Conservation (phyloP, 2,329 filamentous ascomycete species). For the Fonsecaea multimorphosa region DNA sequence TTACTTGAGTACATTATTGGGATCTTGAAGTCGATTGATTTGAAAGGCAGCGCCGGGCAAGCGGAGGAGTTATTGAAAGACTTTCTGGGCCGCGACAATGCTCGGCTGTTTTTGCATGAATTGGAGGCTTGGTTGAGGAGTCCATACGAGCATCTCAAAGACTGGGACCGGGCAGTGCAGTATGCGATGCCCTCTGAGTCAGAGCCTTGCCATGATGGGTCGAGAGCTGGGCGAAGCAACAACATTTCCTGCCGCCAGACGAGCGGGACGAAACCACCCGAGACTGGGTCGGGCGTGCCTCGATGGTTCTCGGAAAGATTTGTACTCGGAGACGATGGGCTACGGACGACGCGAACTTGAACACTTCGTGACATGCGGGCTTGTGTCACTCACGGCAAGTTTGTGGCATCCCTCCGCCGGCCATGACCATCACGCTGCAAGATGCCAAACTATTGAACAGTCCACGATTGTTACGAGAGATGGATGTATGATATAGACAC, state of each 20-base stretch:
- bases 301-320: slow-evolving; percentile 31
- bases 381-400: background rate
- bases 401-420: background rate
- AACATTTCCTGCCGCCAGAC: slow-evolving; percentile 7
- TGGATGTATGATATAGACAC: background rate
- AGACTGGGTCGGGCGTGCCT: slow-evolving; percentile 15
- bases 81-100: slow-evolving; percentile 76
- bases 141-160: slow-evolving; percentile 71
- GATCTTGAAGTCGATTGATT: slow-evolving; percentile 80
- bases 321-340: slow-evolving; percentile 14
- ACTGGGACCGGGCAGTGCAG: slow-evolving; percentile 82
- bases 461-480: background rate
- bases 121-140: slow-evolving; percentile 81
- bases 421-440: background rate
- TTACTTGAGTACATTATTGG: slow-evolving; percentile 84
- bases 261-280: slow-evolving; percentile 3
- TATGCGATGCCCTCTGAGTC: slow-evolving; percentile 55
- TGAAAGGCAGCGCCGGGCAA: slow-evolving; percentile 77
- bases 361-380: background rate
- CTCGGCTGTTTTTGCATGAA: slow-evolving; percentile 82
- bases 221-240: background rate
- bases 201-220: background rate
- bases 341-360: background rate
- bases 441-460: background rate
- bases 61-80: slow-evolving; percentile 80